A percentile compares a stretch with the other conserved stretches of the same genome.
Conservation (phyloP, 257 asterid genomes). For the Fraxinus anomala region DNA sequence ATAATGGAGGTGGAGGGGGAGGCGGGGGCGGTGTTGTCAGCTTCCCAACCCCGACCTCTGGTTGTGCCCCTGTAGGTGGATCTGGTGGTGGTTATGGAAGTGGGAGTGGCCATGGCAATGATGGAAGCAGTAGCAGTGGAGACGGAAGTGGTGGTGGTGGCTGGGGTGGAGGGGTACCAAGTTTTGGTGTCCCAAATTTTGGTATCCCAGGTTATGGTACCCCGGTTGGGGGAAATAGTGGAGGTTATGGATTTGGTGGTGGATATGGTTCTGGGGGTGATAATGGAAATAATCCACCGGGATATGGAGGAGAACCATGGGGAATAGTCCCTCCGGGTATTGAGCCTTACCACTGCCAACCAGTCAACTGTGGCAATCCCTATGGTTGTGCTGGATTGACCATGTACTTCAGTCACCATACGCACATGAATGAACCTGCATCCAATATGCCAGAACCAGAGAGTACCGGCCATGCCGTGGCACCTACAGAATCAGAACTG, state of each 20-base stretch:
- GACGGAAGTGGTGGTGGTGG: slow-evolving; percentile 7
- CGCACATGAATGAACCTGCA: neutral
- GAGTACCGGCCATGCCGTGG: neutral
- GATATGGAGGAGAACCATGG: neutral
- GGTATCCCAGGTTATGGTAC: slow-evolving; percentile 11
- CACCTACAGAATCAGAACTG: neutral
- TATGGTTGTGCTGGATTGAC: slow-evolving; percentile 14
- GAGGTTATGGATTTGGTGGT: neutral
- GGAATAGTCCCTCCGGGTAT: too few species aligned
- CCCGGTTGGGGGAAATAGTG: slow-evolving; percentile 10
- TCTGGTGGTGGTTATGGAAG: slow-evolving; percentile 10
- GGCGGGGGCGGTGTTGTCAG: neutral
- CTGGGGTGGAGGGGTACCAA: neutral
- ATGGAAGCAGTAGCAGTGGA: neutral
- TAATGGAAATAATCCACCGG: neutral
- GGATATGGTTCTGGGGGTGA: neutral
- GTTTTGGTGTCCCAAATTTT: neutral
- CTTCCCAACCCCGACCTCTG: neutral
- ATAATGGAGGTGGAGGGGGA: neutral
- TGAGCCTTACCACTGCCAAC: slow-evolving; percentile 20
- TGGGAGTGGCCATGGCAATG: neutral
- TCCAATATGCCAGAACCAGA: neutral
- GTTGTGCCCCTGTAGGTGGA: neutral
- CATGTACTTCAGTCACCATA: neutral
- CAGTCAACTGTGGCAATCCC: slow-evolving; percentile 2